A percentile compares a stretch with the other conserved stretches of the same genome.
phyloP scores from a whole-genome alignment of 2,329 filamentous ascomycete species.

The Penicillium polonicum region DNA sequence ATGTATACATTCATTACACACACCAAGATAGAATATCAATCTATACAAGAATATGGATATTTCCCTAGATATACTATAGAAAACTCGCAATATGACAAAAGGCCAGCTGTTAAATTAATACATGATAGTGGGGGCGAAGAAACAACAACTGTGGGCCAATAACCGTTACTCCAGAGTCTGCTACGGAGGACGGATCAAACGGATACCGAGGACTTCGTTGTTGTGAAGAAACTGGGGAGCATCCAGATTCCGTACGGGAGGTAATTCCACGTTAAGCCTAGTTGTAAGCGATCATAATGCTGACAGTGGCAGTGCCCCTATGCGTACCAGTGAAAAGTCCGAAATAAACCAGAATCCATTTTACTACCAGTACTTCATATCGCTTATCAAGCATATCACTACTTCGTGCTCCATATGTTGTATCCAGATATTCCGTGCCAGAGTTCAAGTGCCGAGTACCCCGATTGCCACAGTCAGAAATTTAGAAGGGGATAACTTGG shows the following conservation, averaged over 20 bases:
- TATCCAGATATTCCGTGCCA: not conserved
- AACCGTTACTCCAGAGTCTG: conserved; percentile 6
- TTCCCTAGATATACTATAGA: too few relatives aligned
- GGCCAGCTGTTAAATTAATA: conserved; percentile 2
- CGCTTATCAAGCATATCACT: not conserved
- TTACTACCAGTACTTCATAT: not conserved
- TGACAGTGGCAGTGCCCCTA: conserved; percentile 3
- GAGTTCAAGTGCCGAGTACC: conserved; percentile 7
- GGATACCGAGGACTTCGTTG: not conserved
- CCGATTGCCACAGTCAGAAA: conserved; percentile 24
- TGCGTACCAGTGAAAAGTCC: not conserved
- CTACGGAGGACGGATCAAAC: conserved; percentile 1
- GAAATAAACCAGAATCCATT: not conserved
- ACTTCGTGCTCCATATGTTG: not conserved
- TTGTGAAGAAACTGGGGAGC: conserved; percentile 4
- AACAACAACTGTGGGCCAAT: conserved; percentile 7
- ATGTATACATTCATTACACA: not conserved
- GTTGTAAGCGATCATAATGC: not conserved
- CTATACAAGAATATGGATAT: not conserved
- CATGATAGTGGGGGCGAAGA: not conserved
- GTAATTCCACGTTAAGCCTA: not conserved
- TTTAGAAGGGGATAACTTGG: conserved; percentile 13
- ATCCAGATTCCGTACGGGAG: not conserved
- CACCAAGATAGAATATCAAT: not conserved
- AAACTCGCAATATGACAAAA: not conserved